Conservation (phyloP, 805 yeast genomes). For the Wickerhamiella cacticola region DNA sequence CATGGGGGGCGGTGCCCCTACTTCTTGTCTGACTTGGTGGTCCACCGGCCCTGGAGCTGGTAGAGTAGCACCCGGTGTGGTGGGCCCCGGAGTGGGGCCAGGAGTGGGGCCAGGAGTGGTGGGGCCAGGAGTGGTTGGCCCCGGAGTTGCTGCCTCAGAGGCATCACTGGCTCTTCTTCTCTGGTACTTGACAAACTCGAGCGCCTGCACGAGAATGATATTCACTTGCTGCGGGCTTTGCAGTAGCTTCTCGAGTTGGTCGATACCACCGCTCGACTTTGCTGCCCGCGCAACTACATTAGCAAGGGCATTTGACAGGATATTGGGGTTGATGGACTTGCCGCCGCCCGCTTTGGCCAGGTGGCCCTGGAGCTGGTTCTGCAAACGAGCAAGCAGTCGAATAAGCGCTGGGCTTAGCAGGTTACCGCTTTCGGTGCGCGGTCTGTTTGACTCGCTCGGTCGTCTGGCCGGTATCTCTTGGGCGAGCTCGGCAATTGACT, state of each 20-base stretch:
- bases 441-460: slow-evolving; percentile 10
- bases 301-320: slow-evolving; percentile 81
- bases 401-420: slow-evolving; percentile 45
- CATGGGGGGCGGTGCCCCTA: slow-evolving; percentile 5
- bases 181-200: slow-evolving; percentile 15
- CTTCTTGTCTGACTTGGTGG: neutral
- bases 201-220: slow-evolving; percentile 16
- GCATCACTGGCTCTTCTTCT: slow-evolving; percentile 18
- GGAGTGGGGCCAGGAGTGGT: neutral
- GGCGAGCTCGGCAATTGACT: slow-evolving; percentile 28
- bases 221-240: slow-evolving; percentile 16
- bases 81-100: slow-evolving; percentile 21
- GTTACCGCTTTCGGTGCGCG: slow-evolving; percentile 8
- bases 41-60: slow-evolving; percentile 17
- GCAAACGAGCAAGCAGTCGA: slow-evolving; percentile 68
- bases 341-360: slow-evolving; percentile 63
- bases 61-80: slow-evolving; percentile 19
- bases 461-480: slow-evolving; percentile 22
- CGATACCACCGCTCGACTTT: slow-evolving; percentile 38
- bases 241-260: slow-evolving; percentile 18
- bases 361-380: slow-evolving; percentile 70
- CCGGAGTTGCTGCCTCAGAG: slow-evolving; percentile 14
- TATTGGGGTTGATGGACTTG: slow-evolving; percentile 57
- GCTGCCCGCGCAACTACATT: slow-evolving; percentile 89
- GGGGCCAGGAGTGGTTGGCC: slow-evolving; percentile 5